Evolutionary conservation across 495 filamentous ascomycete genomes (phyloP), one percentile per base, ranked within the genome.

Genomic region (Lophiotrema nucula): DNA sequence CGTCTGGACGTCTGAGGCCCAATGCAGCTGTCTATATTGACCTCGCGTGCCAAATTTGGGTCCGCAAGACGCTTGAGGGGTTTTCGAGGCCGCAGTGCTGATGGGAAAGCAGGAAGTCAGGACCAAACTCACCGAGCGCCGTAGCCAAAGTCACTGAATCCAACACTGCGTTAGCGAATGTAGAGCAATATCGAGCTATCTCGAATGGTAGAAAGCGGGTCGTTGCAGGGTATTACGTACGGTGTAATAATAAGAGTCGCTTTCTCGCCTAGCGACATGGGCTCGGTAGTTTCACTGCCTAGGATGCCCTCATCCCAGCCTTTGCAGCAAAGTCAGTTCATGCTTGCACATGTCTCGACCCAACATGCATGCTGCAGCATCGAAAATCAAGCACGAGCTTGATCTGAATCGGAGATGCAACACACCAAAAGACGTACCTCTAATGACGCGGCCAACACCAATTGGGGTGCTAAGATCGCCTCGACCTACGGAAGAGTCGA

Each of bases 301-400:
- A 68, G 48, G 48, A 68, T 68, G 28, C 65, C 65, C 26, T 65
- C 62, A 59, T 68, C 65, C 62, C 61, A 68, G 53, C 65, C 65
- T 68, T 54, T 62, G 53, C 54, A 55, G 46, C 50, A 47, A 33
- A 48, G 37, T 62, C 51, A 65, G 53, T 57, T 26, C 33, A 51
- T 39, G 38, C 21, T 55, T 24, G 43, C 42, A 54, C 43, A 18
- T 27, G 55, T 43, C 21, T 27, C 51, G n/a, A n/a, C n/a, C n/a
- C n/a, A n/a, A n/a, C 21, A 50, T 43, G 39, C 19, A 4, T 27
- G 49, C 16, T 16, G 28, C 31, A 54, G 43, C n/a, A 31, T 43
- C 6, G 11, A 43, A 6, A 18, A 15, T 35, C 39, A 21, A 43
- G 39, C 10, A 21, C 6, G 39, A 13, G n/a, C 8, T 8, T 8